Percentiles rank a stretch among this genome's conserved stretches.
Conservation (phyloP, 2,329 filamentous ascomycete genomes). For the Aspergillus novoparasiticus region DNA sequence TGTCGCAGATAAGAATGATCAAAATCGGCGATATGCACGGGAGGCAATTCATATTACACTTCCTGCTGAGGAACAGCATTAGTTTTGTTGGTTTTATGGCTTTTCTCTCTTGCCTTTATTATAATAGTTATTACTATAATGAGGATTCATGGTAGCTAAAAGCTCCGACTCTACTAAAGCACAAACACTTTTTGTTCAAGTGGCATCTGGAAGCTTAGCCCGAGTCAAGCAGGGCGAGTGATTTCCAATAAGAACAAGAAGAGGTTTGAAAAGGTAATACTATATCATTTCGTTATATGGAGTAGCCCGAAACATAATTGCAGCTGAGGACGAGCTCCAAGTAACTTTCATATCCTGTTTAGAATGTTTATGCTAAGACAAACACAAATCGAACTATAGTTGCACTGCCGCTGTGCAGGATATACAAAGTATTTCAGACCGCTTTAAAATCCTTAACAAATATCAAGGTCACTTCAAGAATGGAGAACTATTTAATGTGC, state of each 20-base stretch:
- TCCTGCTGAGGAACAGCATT: constrained; percentile 35
- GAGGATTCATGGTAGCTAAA: not conserved
- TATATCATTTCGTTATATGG: too few species aligned
- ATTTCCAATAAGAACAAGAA: too few species aligned
- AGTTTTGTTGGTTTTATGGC: not conserved
- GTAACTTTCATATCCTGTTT: too few species aligned
- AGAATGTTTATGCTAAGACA: not conserved
- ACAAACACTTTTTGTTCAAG: too few species aligned
- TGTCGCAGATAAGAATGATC: constrained; percentile 51
- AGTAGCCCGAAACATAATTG: too few species aligned
- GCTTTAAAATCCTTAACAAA: not conserved
- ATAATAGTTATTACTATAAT: not conserved
- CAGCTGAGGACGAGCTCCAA: too few species aligned
- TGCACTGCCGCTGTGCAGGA: not conserved
- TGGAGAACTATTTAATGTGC: not conserved
- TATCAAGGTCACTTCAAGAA: not conserved
- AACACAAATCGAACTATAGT: not conserved
- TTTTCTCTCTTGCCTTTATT: not conserved
- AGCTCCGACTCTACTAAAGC: not conserved
- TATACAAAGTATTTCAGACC: not conserved
- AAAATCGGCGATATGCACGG: constrained; percentile 47
- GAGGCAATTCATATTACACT: constrained; percentile 31
- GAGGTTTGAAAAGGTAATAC: too few species aligned
- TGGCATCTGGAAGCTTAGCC: too few species aligned
- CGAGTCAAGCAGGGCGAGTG: too few species aligned